These are phyloP conservation scores for Aureobasidium sp. DNA, from an alignment of 2,329 filamentous ascomycete genomes.

Conservation along the genomic window DNA sequence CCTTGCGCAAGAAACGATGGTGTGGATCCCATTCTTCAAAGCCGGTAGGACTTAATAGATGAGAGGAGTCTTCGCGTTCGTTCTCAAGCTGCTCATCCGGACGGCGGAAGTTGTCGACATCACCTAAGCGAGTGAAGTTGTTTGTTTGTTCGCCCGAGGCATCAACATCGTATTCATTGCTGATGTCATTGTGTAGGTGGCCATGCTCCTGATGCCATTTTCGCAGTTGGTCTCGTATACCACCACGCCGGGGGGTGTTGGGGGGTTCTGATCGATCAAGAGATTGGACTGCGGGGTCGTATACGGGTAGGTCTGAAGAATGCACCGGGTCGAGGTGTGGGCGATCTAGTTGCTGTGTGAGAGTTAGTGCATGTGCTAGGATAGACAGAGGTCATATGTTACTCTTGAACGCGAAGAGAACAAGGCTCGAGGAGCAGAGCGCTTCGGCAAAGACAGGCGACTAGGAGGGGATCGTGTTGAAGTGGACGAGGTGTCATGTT, in stretches of 20 bases:
- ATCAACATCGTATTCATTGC: constrained; percentile 20
- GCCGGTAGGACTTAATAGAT: constrained; percentile 21
- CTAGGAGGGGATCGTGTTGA: neutral
- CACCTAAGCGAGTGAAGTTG: constrained; percentile 24
- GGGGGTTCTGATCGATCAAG: neutral
- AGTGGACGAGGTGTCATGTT: neutral
- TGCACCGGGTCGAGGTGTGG: neutral
- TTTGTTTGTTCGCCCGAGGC: constrained; percentile 22
- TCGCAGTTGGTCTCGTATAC: constrained; percentile 30
- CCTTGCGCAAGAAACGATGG: constrained; percentile 33
- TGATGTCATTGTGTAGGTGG: constrained; percentile 19
- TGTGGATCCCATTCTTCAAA: constrained; percentile 27
- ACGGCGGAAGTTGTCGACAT: constrained; percentile 21
- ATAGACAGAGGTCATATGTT: too few species aligned
- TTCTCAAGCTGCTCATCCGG: constrained; percentile 21
- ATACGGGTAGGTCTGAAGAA: neutral
- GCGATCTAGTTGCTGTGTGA: neutral
- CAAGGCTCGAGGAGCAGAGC: neutral
- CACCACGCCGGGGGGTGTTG: neutral
- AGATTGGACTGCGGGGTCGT: neutral
- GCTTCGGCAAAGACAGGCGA: neutral
- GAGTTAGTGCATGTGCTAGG: neutral
- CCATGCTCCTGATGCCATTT: constrained; percentile 38
- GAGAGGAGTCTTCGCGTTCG: constrained; percentile 19
- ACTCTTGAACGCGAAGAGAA: neutral